Conservation (phyloP, 129 eudicot species). For the Chrysanthemum seticuspe region DNA sequence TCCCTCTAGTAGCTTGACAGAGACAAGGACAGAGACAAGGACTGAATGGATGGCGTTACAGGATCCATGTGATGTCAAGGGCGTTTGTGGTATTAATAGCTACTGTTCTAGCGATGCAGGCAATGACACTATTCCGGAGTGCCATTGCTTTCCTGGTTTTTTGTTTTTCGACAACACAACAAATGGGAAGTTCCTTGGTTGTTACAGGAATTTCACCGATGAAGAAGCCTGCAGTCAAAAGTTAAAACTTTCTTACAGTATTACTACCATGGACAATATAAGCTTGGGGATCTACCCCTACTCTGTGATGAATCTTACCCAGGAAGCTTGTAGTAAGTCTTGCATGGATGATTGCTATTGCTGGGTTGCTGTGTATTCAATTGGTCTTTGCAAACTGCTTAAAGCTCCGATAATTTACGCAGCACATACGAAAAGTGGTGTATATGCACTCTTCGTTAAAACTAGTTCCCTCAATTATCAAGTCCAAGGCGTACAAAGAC, state of each 20-base stretch:
- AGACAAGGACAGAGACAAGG: background rate
- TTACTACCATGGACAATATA: slow-evolving; percentile 11
- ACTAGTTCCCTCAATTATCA: slow-evolving; percentile 6
- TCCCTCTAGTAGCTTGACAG: background rate
- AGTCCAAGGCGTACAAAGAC: background rate
- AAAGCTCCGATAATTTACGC: slow-evolving; percentile 27
- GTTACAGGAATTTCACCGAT: slow-evolving; percentile 34
- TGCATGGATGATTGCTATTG: slow-evolving; percentile 40
- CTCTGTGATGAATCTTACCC: background rate
- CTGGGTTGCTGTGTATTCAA: slow-evolving; percentile 19
- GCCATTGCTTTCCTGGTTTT: slow-evolving; percentile 43
- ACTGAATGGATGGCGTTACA: slow-evolving; percentile 26
- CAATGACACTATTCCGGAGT: background rate
- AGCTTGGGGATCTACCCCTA: background rate
- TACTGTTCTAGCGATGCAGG: slow-evolving; percentile 16
- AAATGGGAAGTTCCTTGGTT: slow-evolving; percentile 26
- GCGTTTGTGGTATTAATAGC: slow-evolving; percentile 40
- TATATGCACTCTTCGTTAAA: slow-evolving; percentile 28
- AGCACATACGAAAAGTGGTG: background rate
- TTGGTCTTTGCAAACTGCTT: slow-evolving; percentile 15
- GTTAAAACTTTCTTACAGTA: background rate
- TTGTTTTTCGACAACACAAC: background rate
- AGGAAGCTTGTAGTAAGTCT: slow-evolving; percentile 22
- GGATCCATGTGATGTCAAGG: slow-evolving; percentile 26
- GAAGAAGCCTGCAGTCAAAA: slow-evolving; percentile 29